These are phyloP conservation scores for Phytophthora palmivora DNA, from an alignment of 352 stramenopile genomes.

Conservation along the genomic window DNA sequence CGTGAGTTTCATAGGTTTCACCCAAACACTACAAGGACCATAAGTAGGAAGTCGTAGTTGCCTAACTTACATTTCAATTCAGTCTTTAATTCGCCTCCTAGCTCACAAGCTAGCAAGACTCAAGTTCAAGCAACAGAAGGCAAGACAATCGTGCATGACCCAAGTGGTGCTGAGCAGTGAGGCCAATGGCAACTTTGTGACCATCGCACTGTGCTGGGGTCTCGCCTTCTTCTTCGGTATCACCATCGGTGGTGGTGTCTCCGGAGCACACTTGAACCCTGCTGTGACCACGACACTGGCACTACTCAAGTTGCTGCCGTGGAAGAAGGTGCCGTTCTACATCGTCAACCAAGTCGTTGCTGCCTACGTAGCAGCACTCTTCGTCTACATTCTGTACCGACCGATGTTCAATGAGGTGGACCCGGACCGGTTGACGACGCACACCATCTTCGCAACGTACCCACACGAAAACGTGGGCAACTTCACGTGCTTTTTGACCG, in stretches of 20 bases:
- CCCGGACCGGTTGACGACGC: constrained; percentile 35
- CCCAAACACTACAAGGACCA: too few relatives aligned
- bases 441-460: constrained; percentile 14
- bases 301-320: constrained; percentile 17
- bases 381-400: constrained; percentile 47
- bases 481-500: constrained; percentile 39
- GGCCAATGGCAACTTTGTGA: too few relatives aligned
- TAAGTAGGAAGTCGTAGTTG: too few relatives aligned
- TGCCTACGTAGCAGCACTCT: constrained; percentile 33
- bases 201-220: not conserved
- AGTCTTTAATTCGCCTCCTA: too few relatives aligned
- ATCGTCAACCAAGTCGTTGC: constrained; percentile 40
- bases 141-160: too few relatives aligned
- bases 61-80: too few relatives aligned
- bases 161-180: too few relatives aligned
- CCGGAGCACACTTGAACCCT: constrained; percentile 1
- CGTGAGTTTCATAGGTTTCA: too few relatives aligned
- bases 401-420: constrained; percentile 44
- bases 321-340: constrained; percentile 49
- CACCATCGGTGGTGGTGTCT: constrained; percentile 1
- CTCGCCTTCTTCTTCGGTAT: constrained; percentile 11
- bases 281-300: constrained; percentile 1
- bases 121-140: too few relatives aligned
- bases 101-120: too few relatives aligned
- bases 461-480: constrained; percentile 39